phyloP scores from a whole-genome alignment of 2,329 filamentous ascomycete species.

The Stagonosporopsis vannaccii region DNA sequence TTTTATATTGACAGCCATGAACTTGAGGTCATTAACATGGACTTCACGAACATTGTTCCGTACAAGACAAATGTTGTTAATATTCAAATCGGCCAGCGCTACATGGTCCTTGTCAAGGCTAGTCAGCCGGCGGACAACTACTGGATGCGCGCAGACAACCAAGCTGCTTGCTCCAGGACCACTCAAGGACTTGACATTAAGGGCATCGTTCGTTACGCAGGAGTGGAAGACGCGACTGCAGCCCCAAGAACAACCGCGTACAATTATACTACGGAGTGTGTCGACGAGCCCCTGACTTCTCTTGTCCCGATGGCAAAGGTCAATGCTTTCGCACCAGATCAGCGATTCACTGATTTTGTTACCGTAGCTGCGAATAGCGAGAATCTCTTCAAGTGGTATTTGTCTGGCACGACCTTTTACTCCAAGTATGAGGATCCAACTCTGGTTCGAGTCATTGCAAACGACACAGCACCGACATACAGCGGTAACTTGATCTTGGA shows the following conservation, averaged over 20 bases:
- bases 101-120: constrained; percentile 38
- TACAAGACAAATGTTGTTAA: constrained; percentile 36
- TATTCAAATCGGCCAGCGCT: constrained; percentile 39
- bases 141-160: constrained; percentile 36
- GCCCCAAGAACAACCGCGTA: constrained; percentile 42
- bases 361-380: constrained; percentile 36
- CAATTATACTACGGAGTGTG: constrained; percentile 43
- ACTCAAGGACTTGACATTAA: constrained; percentile 40
- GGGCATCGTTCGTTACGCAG: constrained; percentile 48
- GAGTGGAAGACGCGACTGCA: constrained; percentile 17
- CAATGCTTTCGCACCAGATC: constrained; percentile 29
- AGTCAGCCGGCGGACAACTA: constrained; percentile 29
- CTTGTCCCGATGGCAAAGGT: constrained; percentile 44
- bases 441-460: constrained; percentile 43
- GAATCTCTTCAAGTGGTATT: constrained; percentile 51
- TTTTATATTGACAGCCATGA: constrained; percentile 50
- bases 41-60: constrained; percentile 50
- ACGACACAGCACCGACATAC: constrained; percentile 39
- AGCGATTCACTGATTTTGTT: constrained; percentile 41
- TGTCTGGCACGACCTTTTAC: constrained; percentile 48
- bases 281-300: constrained; percentile 43
- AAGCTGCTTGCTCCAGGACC: constrained; percentile 28
- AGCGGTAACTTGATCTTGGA: constrained; percentile 25
- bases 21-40: constrained; percentile 47
- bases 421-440: constrained; percentile 50